Base-by-base conservation (phyloP, 2,329 filamentous ascomycete species). In the Passalora sequoiae region DNA sequence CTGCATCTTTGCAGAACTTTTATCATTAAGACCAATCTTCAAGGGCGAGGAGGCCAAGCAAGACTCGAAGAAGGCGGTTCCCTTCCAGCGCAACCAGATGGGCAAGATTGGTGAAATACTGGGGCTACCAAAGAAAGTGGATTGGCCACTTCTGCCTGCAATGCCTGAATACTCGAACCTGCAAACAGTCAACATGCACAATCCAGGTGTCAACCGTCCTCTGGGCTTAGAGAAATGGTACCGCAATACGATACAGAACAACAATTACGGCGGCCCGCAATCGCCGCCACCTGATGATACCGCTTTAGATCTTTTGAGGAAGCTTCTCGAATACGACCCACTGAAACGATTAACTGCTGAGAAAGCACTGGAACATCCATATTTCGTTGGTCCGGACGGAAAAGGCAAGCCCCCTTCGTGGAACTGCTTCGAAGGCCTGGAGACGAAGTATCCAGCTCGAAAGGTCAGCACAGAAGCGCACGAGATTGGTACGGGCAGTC, bases 21-120 rank as follows among this genome's bases (percentile, higher is more conserved):
- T 98, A 0, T 89, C 86, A 1, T 70, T 98, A 3, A 78, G 91
- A 1, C 92, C 92, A 0, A 97, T 98, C 42, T 98, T 98, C 67
- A 98, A 98, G 63, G 92, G 92, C 0, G 92, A 98, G 61, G 92
- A 98, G 67, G 92, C 92, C 12, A 98, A 98, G 69, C 96, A 97
- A 85, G 92, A 98, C 66, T 86, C 80, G 57, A 98, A 98, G 68
- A 97, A 97, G 69, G 92, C 86, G 0, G 89, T 97, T 0, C 92
- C 92, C 0, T 98, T 98, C 57, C 92, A 98, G 66, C 80, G 89
- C 10, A 96, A 96, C 59, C 92, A 98, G 69, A 97, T 98, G 91
- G 88, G 92, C 61, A 96, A 95, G 68, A 98, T 98, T 57, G 87
- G 95, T 27, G 92, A 98, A 61, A 89, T 98, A 50, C 83, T 98